Base-by-base conservation (phyloP, 2,329 filamentous ascomycete genomes). In the Endoconidiophora polonica region DNA sequence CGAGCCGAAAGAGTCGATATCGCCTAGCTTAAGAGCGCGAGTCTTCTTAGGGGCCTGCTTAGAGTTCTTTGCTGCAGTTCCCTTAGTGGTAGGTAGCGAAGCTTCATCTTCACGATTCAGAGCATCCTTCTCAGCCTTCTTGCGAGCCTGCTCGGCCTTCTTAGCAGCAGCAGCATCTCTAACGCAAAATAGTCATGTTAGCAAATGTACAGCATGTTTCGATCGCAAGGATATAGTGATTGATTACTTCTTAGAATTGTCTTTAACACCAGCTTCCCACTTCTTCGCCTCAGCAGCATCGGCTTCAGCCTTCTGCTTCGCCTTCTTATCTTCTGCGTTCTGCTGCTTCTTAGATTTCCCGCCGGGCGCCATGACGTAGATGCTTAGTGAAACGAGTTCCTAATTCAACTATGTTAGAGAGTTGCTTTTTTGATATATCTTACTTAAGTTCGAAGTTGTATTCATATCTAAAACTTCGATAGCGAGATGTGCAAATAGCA, bases 91-190 rank as follows among this genome's bases (percentile, higher is more conserved):
- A 58, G 74, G 67, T 51, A 75, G 62, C 58, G 58, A 72, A 55
- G 75, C 81, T 61, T 95, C 90, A 66, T 98, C 91, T 61, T 84
- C 87, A 52, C 79, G 81, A 37, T 87, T 68, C 22, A 88, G 69
- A 9, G 88, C 86, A 1, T 93, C 88, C 46, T 83, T 83, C 63
- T 96, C 91, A 47, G 88, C 90, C 68, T 94, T 96, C 68, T 94
- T 94, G 51, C 81, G 79, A 2, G 83, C 84, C 50, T 73, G 76
- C 61, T 93, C 86, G 50, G 82, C 83, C 58, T 83, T 87, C 67
- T 90, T 94, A 46, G 79, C 80, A 46, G 83, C 84, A 49, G 88
- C 86, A 36, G 83, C 81, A 58, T 93, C 86, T 62, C 88, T 94
- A 58, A 14, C 20, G 9, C 22, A 20, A 43, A 43, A n/a, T 46